Evolutionary conservation across 176 grass and related monocot species (phyloP), one percentile per base, ranked within the genome.

Genomic region (Musa acuminata): DNA sequence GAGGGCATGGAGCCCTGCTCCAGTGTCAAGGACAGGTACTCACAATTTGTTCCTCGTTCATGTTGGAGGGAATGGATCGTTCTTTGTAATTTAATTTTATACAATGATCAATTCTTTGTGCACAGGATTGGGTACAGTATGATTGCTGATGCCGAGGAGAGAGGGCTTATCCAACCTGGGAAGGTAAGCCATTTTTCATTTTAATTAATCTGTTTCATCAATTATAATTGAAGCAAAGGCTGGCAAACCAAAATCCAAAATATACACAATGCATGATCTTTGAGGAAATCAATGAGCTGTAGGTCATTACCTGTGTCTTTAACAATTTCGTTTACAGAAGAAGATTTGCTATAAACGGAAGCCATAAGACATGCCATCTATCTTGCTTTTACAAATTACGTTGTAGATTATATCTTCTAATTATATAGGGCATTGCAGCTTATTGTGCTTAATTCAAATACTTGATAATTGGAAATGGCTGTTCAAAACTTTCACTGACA

Each of bases 1-100:
- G 95, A 93, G 84, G 83, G 79, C 77, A 98, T 98, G 95, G 95
- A 98, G 78, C 95, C 90, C 13, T 98, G 95, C 80, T 98, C 90
- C 80, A 98, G 95, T 80, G 88, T 98, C 80, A 98, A 98, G 80
- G 95, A 98, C 51, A 96, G 92, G 87, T 96, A 8, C 11, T 65
- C 72, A 60, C 13, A 13, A 51, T n/a, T 11, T 35, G 29, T 35
- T 5, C 29, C 29, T 35, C 35, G 6, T 72, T 72, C 73, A 17
- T 8, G 23, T 52, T 20, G 11, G 22, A 57, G 9, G 24, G 3
- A 20, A n/a, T 17, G 8, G 20, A 3, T 24, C 0, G 13, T 26
- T 19, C 35, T 52, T 14, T 23, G 8, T 55, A 19, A 13, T 72
- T 8, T 13, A 63, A 59, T 48, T 0, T 57, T 83, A 12, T 29